A percentile compares a stretch with the other conserved stretches of the same genome.
These are phyloP conservation scores for Cudoniella acicularis DNA, from an alignment of 495 filamentous ascomycete species.

Conservation along the genomic window DNA sequence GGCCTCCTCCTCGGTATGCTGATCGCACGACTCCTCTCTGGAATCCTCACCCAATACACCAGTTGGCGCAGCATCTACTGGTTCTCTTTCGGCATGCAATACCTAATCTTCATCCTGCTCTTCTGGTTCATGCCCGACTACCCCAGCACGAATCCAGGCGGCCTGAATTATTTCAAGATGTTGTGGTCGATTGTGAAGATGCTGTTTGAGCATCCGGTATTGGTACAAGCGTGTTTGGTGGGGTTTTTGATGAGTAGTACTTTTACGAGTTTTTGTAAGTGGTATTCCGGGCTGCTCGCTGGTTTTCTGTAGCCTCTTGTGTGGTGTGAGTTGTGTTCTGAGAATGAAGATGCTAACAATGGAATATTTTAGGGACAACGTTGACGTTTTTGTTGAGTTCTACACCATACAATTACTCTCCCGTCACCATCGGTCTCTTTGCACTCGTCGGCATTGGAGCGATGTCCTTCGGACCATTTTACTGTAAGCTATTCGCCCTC, in stretches of 20 bases:
- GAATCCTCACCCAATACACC: slow-evolving; percentile 66
- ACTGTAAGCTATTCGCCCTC: slow-evolving; percentile 37
- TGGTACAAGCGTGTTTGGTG: slow-evolving; percentile 61
- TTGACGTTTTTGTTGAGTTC: slow-evolving; percentile 73
- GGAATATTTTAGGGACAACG: too few species aligned
- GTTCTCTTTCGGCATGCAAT: slow-evolving; percentile 72
- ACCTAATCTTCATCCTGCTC: slow-evolving; percentile 59
- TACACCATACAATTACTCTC: slow-evolving; percentile 63
- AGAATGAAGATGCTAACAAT: too few species aligned
- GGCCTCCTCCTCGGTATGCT: slow-evolving; percentile 76
- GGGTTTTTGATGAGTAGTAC: slow-evolving; percentile 51
- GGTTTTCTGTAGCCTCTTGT: too few species aligned
- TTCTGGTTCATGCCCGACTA: slow-evolving; percentile 81
- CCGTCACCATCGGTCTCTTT: slow-evolving; percentile 71
- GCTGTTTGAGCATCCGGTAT: slow-evolving; percentile 57
- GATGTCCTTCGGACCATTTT: slow-evolving; percentile 63
- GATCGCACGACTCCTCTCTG: slow-evolving; percentile 71
- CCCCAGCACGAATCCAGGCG: slow-evolving; percentile 63
- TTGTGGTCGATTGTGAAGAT: slow-evolving; percentile 60
- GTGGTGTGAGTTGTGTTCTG: too few species aligned
- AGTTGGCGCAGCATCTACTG: slow-evolving; percentile 79
- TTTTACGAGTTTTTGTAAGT: slow-evolving; percentile 71
- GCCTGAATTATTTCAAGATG: slow-evolving; percentile 62
- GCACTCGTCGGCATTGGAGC: slow-evolving; percentile 70
- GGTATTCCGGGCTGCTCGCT: too few species aligned